phyloP scores from a whole-genome alignment of 805 yeast species.

The Grigorovia yakushimaensis region DNA sequence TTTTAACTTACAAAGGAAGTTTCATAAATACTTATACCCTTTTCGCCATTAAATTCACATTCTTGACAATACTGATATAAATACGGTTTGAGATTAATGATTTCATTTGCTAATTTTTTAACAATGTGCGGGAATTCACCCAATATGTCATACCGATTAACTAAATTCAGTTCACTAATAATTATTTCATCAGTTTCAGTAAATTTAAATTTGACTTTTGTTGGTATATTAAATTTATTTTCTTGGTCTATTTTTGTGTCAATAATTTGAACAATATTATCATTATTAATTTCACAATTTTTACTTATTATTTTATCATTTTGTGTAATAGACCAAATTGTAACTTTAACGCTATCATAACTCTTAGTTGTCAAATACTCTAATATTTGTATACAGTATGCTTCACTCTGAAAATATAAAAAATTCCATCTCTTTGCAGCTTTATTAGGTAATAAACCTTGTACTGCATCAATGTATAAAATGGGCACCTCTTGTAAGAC shows the following conservation, averaged over 20 bases:
- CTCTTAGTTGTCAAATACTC: slow-evolving; percentile 77
- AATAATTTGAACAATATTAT: slow-evolving; percentile 30
- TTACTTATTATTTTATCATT: slow-evolving; percentile 42
- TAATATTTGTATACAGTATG: slow-evolving; percentile 63
- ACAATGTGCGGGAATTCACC: slow-evolving; percentile 78
- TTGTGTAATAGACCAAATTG: slow-evolving; percentile 34
- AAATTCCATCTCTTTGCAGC: slow-evolving; percentile 88
- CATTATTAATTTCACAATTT: slow-evolving; percentile 45
- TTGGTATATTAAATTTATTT: slow-evolving; percentile 76
- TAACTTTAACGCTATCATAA: slow-evolving; percentile 39
- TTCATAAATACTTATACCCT: slow-evolving; percentile 63
- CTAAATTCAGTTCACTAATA: slow-evolving; percentile 45
- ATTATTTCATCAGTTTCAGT: slow-evolving; percentile 18
- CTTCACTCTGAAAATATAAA: slow-evolving; percentile 60
- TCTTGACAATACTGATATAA: slow-evolving; percentile 73
- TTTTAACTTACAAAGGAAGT: slow-evolving; percentile 54
- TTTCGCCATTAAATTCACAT: slow-evolving; percentile 42
- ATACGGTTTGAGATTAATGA: slow-evolving; percentile 76
- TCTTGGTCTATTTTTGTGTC: slow-evolving; percentile 41
- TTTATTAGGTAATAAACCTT: slow-evolving; percentile 88
- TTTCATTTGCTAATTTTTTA: slow-evolving; percentile 66
- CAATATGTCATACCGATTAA: slow-evolving; percentile 82
- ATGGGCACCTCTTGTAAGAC: slow-evolving; percentile 28
- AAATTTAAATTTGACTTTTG: slow-evolving; percentile 28
- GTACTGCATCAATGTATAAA: slow-evolving; percentile 79